These are phyloP conservation scores for Berberis thunbergii DNA, from an alignment of 164 flowering plant species.

Conservation along the genomic window DNA sequence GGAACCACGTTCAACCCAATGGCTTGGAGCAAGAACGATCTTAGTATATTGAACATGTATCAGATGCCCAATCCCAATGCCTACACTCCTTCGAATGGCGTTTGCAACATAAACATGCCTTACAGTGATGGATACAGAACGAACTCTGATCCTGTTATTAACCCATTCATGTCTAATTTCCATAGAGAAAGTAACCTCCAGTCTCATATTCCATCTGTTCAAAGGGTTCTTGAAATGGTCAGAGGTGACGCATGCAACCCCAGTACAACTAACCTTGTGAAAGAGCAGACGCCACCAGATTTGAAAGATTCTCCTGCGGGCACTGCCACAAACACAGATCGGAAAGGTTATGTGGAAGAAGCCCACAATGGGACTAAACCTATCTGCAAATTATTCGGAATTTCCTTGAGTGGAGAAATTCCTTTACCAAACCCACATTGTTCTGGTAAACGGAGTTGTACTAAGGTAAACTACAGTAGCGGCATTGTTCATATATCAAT, in stretches of 20 bases:
- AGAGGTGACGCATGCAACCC: conserved; percentile 20
- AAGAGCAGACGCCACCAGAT: conserved; percentile 23
- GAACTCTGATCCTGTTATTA: conserved; percentile 20
- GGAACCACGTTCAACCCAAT: conserved; percentile 26
- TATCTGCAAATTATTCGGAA: conserved; percentile 69
- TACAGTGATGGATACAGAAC: conserved; percentile 21
- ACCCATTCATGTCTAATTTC: conserved; percentile 19
- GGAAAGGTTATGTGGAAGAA: conserved; percentile 21
- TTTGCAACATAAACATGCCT: conserved; percentile 32
- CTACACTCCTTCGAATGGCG: conserved; percentile 44
- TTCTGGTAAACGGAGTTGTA: conserved; percentile 70
- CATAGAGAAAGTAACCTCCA: conserved; percentile 20
- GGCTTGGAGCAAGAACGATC: conserved; percentile 33
- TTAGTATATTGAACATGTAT: conserved; percentile 30
- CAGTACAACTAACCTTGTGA: conserved; percentile 7
- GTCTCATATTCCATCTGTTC: conserved; percentile 20
- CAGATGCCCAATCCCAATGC: conserved; percentile 32
- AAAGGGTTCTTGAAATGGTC: conserved; percentile 6
- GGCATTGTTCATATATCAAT: background rate
- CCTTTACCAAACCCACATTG: conserved; percentile 27
- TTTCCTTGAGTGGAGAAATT: conserved; percentile 49
- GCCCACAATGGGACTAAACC: conserved; percentile 18
- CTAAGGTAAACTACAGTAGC: conserved; percentile 43
- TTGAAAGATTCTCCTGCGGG: conserved; percentile 16
- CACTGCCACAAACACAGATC: conserved; percentile 8